Base-by-base conservation (phyloP, 305 asterid species). In the Salvia sclarea region DNA sequence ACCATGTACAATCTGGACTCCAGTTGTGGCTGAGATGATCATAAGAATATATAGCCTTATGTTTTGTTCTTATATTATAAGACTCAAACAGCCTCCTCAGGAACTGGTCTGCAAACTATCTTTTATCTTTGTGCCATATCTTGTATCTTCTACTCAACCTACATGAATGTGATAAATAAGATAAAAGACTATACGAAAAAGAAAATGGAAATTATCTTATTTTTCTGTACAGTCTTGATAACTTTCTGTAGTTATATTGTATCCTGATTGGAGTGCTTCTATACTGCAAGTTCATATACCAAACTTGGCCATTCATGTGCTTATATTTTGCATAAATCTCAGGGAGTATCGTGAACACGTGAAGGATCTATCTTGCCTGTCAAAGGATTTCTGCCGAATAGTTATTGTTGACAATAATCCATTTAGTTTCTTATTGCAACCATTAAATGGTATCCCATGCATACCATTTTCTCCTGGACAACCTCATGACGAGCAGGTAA, bases 351-450 rank as follows among this genome's bases (percentile, higher is more conserved):
- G 95, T 33, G 97, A 90, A 75, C 96, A 92, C 44, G 97, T 92
- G 67, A 92, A 92, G 79, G 98, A 92, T 71, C 80, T 92, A 64
- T 76, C 86, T 9, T 74, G 89, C 82, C 70, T 90, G 79, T 82
- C 98, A 17, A 83, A 84, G 72, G 92, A 92, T 70, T 61, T 90
- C 43, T 68, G 86, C 59, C 85, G 92, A 72, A 80, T 71, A 43
- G 98, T 92, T 56, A 88, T 90, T 68, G 98, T 92, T 44, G 98
- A 92, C 82, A 93, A 92, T 72, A 90, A 92, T 75, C 98, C 98
- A 4, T 92, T 90, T 72, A 92, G 98, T 81, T 92, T 92, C 87
- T 76, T 92, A 69, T 76, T 92, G 83, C 98, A 92, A 82, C 98
- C 98, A 49, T 67, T 83, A 54, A 92, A 92, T 71, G 98, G 98